A percentile compares a stretch with the other conserved stretches of the same genome.
Conservation (phyloP, 495 filamentous ascomycete genomes). For the Pseudoneurospora amorphoporcata region DNA sequence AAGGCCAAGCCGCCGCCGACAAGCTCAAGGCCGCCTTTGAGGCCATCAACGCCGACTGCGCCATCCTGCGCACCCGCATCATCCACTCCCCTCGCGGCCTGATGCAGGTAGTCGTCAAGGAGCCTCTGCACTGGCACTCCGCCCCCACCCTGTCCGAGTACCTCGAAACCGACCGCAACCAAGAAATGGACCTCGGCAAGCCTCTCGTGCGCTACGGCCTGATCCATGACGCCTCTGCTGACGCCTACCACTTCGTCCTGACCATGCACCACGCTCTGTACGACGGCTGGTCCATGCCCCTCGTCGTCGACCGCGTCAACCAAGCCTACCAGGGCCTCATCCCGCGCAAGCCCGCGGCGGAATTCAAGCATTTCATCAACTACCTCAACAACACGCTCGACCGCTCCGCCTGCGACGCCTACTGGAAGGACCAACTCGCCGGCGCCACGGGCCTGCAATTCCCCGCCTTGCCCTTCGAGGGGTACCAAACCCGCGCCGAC, state of each 20-base stretch:
- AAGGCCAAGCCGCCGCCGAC: slow-evolving; percentile 19
- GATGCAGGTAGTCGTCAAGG: slow-evolving; percentile 47
- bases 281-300: slow-evolving; percentile 54
- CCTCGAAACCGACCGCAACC: slow-evolving; percentile 30
- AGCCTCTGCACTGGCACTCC: slow-evolving; percentile 36
- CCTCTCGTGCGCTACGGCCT: slow-evolving; percentile 46
- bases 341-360: slow-evolving; percentile 34
- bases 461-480: slow-evolving; percentile 43
- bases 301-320: slow-evolving; percentile 46
- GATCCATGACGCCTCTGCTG: slow-evolving; percentile 20
- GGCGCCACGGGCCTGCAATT: slow-evolving; percentile 47
- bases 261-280: slow-evolving; percentile 61
- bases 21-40: slow-evolving; percentile 43
- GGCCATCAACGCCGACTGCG: slow-evolving; percentile 29
- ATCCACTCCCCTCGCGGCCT: slow-evolving; percentile 44
- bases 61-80: slow-evolving; percentile 51
- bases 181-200: slow-evolving; percentile 44
- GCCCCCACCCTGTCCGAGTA: slow-evolving; percentile 36
- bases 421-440: slow-evolving; percentile 35
- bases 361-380: slow-evolving; percentile 36
- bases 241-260: slow-evolving; percentile 40
- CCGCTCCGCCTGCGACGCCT: slow-evolving; percentile 21
- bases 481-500: slow-evolving; percentile 45
- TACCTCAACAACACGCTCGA: slow-evolving; percentile 29
- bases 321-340: slow-evolving; percentile 21